phyloP scores from a whole-genome alignment of 2,329 filamentous ascomycete genomes.

The Myriosclerotinia curreyana region DNA sequence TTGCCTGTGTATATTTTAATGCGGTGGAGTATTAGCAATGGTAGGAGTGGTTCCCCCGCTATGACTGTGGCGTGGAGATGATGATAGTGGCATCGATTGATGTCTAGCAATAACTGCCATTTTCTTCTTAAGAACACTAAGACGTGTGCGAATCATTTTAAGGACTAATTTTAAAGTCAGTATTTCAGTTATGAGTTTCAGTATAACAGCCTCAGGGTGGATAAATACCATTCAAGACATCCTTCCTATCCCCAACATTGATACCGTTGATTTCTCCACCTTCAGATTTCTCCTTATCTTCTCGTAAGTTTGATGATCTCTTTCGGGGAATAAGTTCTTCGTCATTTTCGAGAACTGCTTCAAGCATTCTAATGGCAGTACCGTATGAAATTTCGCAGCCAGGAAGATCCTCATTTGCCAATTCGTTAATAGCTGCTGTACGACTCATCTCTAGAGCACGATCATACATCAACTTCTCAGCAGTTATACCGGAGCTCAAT shows the following conservation, averaged over 20 bases:
- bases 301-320: slow-evolving; percentile 42
- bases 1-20: slow-evolving; percentile 23
- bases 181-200: slow-evolving; percentile 25
- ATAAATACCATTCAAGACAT: slow-evolving; percentile 66
- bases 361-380: slow-evolving; percentile 90
- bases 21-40: slow-evolving; percentile 37
- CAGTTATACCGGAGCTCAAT: slow-evolving; percentile 83
- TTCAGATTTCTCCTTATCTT: slow-evolving; percentile 45
- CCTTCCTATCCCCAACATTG: slow-evolving; percentile 68
- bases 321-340: slow-evolving; percentile 52
- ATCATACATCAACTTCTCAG: slow-evolving; percentile 97
- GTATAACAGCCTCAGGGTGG: not conserved
- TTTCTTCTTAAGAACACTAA: slow-evolving; percentile 58
- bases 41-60: slow-evolving; percentile 39
- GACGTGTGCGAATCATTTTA: slow-evolving; percentile 57
- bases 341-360: slow-evolving; percentile 87
- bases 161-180: slow-evolving; percentile 49
- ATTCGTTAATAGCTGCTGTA: slow-evolving; percentile 89
- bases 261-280: slow-evolving; percentile 51
- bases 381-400: slow-evolving; percentile 92
- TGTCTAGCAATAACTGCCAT: slow-evolving; percentile 57
- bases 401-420: slow-evolving; percentile 81
- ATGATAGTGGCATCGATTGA: slow-evolving; percentile 34
- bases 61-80: slow-evolving; percentile 35
- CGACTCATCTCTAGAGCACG: slow-evolving; percentile 96